These are phyloP conservation scores for Epichloe sylvatica DNA, from an alignment of 2,329 filamentous ascomycete genomes.

Conservation along the genomic window DNA sequence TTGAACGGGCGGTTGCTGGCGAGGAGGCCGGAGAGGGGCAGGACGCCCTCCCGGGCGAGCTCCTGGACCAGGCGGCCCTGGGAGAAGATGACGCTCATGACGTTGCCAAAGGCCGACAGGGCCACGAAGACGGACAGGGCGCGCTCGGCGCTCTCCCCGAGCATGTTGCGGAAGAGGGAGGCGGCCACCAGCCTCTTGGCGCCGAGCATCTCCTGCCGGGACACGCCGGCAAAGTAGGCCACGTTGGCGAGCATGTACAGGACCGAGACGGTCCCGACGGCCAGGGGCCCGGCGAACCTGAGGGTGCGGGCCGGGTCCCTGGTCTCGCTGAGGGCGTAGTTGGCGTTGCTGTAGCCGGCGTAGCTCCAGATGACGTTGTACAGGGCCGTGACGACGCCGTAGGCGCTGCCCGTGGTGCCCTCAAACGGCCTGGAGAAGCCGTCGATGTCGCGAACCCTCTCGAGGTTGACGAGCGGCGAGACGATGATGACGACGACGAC, in stretches of 20 bases:
- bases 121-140: constrained; percentile 52
- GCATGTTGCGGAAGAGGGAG: constrained; percentile 42
- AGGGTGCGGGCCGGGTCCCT: constrained; percentile 51
- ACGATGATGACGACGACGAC: constrained; percentile 53
- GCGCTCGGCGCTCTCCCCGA: constrained; percentile 38
- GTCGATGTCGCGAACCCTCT: constrained; percentile 42
- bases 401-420: constrained; percentile 51
- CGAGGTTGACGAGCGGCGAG: constrained; percentile 45
- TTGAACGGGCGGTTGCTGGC: constrained; percentile 51
- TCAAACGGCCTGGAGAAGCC: constrained; percentile 52
- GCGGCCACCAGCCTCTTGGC: constrained; percentile 39
- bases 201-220: constrained; percentile 37
- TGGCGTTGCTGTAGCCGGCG: constrained; percentile 54
- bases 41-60: constrained; percentile 50
- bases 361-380: constrained; percentile 63
- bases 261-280: constrained; percentile 42
- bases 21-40: constrained; percentile 51
- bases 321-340: constrained; percentile 52
- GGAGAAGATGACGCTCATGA: constrained; percentile 54
- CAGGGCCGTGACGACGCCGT: constrained; percentile 53
- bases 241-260: constrained; percentile 56
- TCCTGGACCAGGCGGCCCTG: constrained; percentile 54
- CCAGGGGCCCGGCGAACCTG: constrained; percentile 49
- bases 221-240: constrained; percentile 48
- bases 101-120: constrained; percentile 53